Evolutionary conservation across 495 filamentous ascomycete species (phyloP).

Genomic region (Penicillium coprophilum): DNA sequence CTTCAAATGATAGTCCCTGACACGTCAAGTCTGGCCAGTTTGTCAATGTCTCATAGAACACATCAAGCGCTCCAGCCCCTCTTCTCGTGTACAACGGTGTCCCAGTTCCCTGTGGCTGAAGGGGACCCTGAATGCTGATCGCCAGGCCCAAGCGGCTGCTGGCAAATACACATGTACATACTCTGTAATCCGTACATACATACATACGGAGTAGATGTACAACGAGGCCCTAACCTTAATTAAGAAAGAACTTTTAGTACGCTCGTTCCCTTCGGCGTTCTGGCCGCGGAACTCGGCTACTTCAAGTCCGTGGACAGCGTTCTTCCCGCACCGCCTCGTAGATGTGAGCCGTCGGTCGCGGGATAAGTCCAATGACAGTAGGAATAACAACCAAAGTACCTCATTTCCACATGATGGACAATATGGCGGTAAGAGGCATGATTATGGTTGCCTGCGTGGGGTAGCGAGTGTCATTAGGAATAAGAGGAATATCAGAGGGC

Average conservation of each 20-base stretch:
- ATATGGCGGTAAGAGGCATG: conserved; percentile 8
- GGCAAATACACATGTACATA: too few species aligned
- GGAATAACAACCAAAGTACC: not conserved
- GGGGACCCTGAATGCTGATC: conserved; percentile 1
- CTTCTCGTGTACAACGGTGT: not conserved
- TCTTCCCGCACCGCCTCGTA: not conserved
- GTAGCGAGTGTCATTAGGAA: not conserved
- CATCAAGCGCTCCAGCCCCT: not conserved
- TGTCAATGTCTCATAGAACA: too few species aligned
- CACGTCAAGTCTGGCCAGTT: too few species aligned
- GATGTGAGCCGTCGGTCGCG: not conserved
- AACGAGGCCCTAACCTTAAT: not conserved
- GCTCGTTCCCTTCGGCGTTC: not conserved
- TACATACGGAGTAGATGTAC: not conserved
- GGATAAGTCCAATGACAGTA: not conserved
- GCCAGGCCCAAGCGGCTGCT: not conserved
- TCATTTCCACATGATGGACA: not conserved
- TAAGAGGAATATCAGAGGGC: not conserved
- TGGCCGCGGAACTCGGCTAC: not conserved
- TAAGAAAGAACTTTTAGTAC: not conserved
- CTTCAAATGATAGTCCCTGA: too few species aligned
- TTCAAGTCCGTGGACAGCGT: not conserved
- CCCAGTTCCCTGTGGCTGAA: not conserved
- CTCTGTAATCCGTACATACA: not conserved
- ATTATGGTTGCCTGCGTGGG: not conserved